These are phyloP conservation scores for Thielaviopsis punctulata DNA, from an alignment of 2,329 filamentous ascomycete genomes.

Conservation along the genomic window DNA sequence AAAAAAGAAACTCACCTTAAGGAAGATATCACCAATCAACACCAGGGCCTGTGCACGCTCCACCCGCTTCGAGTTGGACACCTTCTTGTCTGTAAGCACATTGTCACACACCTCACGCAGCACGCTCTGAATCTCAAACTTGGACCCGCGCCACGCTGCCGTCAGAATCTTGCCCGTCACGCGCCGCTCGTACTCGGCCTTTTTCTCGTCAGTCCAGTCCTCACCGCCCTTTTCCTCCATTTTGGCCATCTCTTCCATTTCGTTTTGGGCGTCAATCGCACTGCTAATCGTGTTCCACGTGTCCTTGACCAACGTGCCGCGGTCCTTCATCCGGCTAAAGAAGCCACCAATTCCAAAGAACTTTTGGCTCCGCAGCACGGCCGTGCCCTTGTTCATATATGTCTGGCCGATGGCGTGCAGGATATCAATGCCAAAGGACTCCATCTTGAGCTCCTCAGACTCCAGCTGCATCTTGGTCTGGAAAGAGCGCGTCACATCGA, in stretches of 20 bases:
- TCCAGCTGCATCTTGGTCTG: constrained; percentile 88
- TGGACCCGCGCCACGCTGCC: constrained; percentile 88
- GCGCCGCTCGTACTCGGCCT: constrained; percentile 82
- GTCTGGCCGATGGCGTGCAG: constrained; percentile 85
- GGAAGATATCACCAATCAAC: constrained; percentile 75
- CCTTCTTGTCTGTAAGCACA: constrained; percentile 62
- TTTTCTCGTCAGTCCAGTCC: constrained; percentile 96
- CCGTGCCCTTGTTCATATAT: constrained; percentile 74
- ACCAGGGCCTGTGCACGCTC: constrained; percentile 83
- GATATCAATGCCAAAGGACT: constrained; percentile 92
- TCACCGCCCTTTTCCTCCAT: constrained; percentile 88
- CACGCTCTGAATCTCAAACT: constrained; percentile 95
- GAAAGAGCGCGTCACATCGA: constrained; percentile 75
- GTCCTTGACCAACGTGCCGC: constrained; percentile 91
- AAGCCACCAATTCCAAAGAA: constrained; percentile 93
- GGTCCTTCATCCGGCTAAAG: constrained; percentile 86
- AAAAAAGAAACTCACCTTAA: constrained; percentile 43
- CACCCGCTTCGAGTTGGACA: constrained; percentile 67
- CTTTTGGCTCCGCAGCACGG: constrained; percentile 86
- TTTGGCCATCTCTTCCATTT: constrained; percentile 97
- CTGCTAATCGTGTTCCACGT: constrained; percentile 96
- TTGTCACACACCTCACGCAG: constrained; percentile 85
- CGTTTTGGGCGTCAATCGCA: constrained; percentile 92
- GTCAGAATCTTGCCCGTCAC: constrained; percentile 97
- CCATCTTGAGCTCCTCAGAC: constrained; percentile 98